phyloP scores from a whole-genome alignment of 75 land plant species.

The Pinus taeda region DNA sequence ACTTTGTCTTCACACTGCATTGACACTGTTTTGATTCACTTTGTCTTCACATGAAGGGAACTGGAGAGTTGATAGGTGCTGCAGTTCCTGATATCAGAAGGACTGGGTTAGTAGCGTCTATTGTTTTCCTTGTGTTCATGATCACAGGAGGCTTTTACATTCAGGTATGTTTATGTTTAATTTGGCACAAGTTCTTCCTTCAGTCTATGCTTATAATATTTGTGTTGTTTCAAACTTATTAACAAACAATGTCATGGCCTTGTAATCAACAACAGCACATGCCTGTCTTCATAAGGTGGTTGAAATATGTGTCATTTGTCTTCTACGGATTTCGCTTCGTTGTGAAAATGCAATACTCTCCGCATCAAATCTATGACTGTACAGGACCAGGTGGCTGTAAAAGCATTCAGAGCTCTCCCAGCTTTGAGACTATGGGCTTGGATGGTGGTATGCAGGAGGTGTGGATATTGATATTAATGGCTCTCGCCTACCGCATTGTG shows the following conservation, averaged over 20 bases:
- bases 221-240: neutral
- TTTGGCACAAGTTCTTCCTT: neutral
- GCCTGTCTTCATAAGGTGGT: constrained; percentile 42
- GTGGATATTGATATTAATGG: constrained; percentile 39
- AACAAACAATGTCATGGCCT: neutral
- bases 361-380: constrained; percentile 38
- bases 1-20: neutral
- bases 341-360: constrained; percentile 34
- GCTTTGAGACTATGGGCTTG: constrained; percentile 20
- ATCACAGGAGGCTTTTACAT: constrained; percentile 49
- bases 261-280: constrained; percentile 29
- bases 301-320: constrained; percentile 35
- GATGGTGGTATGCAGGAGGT: constrained; percentile 32
- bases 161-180: constrained; percentile 22
- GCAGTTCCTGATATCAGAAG: constrained; percentile 26
- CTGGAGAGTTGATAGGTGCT: constrained; percentile 41
- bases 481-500: constrained; percentile 15
- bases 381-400: constrained; percentile 18
- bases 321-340: constrained; percentile 42
- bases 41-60: constrained; percentile 14
- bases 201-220: neutral
- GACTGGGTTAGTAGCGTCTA: constrained; percentile 28
- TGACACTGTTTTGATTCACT: neutral
- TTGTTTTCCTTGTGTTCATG: constrained; percentile 37
- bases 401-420: constrained; percentile 24